phyloP scores from a whole-genome alignment of 176 grass and related monocot species.

The Puccinellia tenuiflora region DNA sequence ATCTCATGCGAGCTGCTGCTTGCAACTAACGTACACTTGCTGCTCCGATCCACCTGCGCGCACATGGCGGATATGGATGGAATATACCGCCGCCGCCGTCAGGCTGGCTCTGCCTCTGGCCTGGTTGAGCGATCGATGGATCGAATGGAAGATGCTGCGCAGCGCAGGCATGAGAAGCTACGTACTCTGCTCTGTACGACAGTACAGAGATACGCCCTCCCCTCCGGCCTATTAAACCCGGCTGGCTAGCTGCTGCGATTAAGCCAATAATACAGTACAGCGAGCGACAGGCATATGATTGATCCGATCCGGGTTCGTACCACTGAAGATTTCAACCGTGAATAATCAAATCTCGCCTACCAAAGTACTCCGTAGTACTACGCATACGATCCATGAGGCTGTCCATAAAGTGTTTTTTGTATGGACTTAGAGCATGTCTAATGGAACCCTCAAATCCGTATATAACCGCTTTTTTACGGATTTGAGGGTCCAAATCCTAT shows the following conservation, averaged over 20 bases:
- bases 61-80: constrained; percentile 8
- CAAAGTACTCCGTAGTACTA: not conserved
- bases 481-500: too few species aligned
- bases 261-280: not conserved
- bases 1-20: not conserved
- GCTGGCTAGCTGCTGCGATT: too few species aligned
- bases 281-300: not conserved
- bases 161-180: not conserved
- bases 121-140: not conserved
- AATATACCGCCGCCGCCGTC: not conserved
- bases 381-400: not conserved
- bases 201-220: not conserved
- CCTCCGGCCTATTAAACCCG: too few species aligned
- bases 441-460: too few species aligned
- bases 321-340: not conserved
- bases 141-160: not conserved
- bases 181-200: not conserved
- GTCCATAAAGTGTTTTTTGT: not conserved
- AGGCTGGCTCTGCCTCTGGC: not conserved
- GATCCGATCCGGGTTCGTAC: constrained; percentile 5
- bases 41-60: not conserved
- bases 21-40: not conserved
- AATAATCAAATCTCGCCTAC: not conserved
- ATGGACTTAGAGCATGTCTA: too few species aligned
- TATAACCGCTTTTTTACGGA: too few species aligned